Evolutionary conservation across 192 early-diverging fungal genomes (phyloP), one percentile per base, ranked within the genome.

Genomic region (Diversispora epigaea): DNA sequence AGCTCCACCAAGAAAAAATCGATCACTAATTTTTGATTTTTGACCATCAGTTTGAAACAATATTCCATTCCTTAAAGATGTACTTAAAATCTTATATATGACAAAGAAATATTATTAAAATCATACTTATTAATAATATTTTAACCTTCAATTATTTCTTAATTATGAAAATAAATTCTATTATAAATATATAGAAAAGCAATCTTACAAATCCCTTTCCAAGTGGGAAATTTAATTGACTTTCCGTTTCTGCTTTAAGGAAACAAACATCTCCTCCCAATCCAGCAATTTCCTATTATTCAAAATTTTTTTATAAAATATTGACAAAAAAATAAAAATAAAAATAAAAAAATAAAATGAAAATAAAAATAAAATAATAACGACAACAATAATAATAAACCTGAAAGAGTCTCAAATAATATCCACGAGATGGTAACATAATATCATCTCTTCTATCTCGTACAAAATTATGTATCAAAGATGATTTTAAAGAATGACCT

Each of bases 1-100:
- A 46, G 91, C 90, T 6, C 97, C 97, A 41, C 97, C 97, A 22
- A 99, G 79, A 73, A 90, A 87, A 80, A 97, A 96, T 43, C 94
- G 84, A 82, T 99, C 97, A 9, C 89, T 86, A 17, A 97, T 80
- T n/a, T 87, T 83, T 49, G 92, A 86, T 9, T 68, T 61, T 19
- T 81, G 81, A n/a, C 78, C 78, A 43, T 80, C 80, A 4, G 92
- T 67, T 4, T 89, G 84, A 66, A 87, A 85, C 68, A 97, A 58
- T 10, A 93, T 74, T 19, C 97, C 97, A 43, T 78, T 79, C 60
- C 80, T 80, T 44, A 78, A 75, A 15, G 79, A 78, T 14, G 79
- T 79, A 46, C 79, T 79, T n/a, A 79, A 21, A 67, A 83, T 83
- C 82, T 83, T 77, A 8, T 58, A 25, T 69, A 32, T 65, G 15